Evolutionary conservation across 306 rosid genomes (phyloP), one percentile per base, ranked within the genome.

Genomic region (Gastrolobium villosum): DNA sequence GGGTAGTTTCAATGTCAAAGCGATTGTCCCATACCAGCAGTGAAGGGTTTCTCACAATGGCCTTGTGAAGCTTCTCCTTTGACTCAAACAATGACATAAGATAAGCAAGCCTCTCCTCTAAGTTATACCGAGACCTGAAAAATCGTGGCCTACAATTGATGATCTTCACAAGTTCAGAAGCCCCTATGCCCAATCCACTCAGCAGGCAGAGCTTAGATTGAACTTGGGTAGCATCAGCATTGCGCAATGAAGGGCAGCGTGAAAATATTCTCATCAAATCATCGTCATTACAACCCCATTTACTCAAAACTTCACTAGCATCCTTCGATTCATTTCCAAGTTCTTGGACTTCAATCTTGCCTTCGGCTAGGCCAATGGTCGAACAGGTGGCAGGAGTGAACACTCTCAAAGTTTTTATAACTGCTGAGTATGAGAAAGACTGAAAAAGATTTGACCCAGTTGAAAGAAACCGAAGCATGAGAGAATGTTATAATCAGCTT

Each of bases 11-110:
- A 60, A 94, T 49, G 39, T 8, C 68, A 30, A 76, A 30, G 59
- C 60, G 72, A 76, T 81, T 71, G 6, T 86, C 89, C 52, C 74
- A 86, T 1, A 86, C 76, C 78, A 93, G 39, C 41, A 85, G 71
- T 4, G 97, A 90, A 52, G 96, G 97, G 86, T 94, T 90, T 73
- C 88, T 90, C 37, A 83, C 78, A 69, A 94, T 85, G 79, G 92
- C 96, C 72, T 81, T 89, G 13, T 56, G 75, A 66, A 94, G 92
- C 75, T 79, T 40, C 31, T 85, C 90, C 79, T 79, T 92, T 0
- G 96, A 81, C 73, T 86, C 92, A 76, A 94, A 94, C 77, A 94
- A 54, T 13, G 88, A 75, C 75, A 61, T 30, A 31, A 92, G 87
- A 66, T 74, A 81, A 5, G 76, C 84, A 28, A 94, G 67, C 88